These are phyloP conservation scores for Macrotyloma uniflorum DNA, from an alignment of 306 rosid genomes.

Conservation along the genomic window DNA sequence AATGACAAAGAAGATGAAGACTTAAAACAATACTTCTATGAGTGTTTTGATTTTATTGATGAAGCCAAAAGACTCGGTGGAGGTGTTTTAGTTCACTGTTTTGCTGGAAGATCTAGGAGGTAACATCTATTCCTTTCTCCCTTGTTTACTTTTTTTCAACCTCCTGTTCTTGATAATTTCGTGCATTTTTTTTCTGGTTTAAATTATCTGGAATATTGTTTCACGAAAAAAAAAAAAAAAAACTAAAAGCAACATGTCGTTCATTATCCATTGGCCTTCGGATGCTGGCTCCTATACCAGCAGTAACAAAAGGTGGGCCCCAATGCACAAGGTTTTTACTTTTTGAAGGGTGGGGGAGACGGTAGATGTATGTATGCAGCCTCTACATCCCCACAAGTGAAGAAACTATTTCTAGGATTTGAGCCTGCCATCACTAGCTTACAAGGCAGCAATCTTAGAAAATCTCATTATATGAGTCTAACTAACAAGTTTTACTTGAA, in stretches of 20 bases:
- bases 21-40: constrained; percentile 66
- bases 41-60: constrained; percentile 72
- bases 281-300: neutral
- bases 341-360: neutral
- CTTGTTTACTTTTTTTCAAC: neutral
- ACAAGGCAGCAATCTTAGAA: neutral
- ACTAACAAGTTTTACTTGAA: neutral
- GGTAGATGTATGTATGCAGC: neutral
- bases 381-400: neutral
- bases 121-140: constrained; percentile 41
- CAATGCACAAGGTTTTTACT: neutral
- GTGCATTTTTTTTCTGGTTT: neutral
- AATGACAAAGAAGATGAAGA: constrained; percentile 54
- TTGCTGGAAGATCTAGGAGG: constrained; percentile 93
- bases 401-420: neutral
- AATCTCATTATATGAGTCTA: neutral
- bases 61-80: constrained; percentile 73
- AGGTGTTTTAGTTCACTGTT: constrained; percentile 82
- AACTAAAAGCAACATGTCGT: neutral
- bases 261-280: neutral
- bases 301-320: neutral
- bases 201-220: constrained; percentile 2
- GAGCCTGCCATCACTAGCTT: neutral
- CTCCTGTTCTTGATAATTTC: neutral
- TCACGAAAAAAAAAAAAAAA: neutral